Evolutionary conservation across 225 moss, liverwort and hornwort species (phyloP).

Genomic region (Marchantia polymorpha): DNA sequence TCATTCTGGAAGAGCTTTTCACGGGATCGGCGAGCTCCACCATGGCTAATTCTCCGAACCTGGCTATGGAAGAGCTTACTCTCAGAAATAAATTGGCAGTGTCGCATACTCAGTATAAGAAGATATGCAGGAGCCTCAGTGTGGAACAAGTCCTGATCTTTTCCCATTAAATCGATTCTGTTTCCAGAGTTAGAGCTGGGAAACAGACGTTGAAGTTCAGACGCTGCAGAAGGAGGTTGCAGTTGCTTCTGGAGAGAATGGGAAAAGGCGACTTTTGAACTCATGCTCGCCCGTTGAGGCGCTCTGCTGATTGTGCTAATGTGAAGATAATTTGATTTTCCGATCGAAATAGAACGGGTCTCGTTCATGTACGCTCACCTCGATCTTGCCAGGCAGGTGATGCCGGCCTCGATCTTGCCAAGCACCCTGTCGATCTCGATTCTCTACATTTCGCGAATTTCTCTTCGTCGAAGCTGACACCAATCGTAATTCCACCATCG

Average conservation of each 20-base stretch:
- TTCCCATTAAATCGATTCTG: not conserved
- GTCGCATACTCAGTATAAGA: not conserved
- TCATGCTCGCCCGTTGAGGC: not conserved
- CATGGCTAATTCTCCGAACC: too few relatives aligned
- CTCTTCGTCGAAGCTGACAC: not conserved
- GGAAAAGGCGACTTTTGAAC: not conserved
- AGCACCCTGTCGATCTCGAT: not conserved
- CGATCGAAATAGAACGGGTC: not conserved
- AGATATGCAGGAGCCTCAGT: too few relatives aligned
- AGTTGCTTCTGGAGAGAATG: not conserved
- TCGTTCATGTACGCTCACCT: not conserved
- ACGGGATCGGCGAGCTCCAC: not conserved
- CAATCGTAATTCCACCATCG: slow-evolving; percentile 4
- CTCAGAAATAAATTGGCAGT: too few relatives aligned
- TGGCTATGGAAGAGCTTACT: too few relatives aligned
- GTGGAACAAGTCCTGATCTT: not conserved
- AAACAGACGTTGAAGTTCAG: too few relatives aligned
- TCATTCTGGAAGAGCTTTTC: not conserved
- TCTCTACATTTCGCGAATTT: not conserved
- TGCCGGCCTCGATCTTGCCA: too few relatives aligned
- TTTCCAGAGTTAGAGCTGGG: too few relatives aligned
- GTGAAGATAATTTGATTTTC: not conserved
- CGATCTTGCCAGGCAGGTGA: not conserved
- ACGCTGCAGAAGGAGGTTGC: not conserved
- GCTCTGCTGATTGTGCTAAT: not conserved